phyloP scores from a whole-genome alignment of 1,284 basidiomycete genomes.

The Pseudozyma sp. region DNA sequence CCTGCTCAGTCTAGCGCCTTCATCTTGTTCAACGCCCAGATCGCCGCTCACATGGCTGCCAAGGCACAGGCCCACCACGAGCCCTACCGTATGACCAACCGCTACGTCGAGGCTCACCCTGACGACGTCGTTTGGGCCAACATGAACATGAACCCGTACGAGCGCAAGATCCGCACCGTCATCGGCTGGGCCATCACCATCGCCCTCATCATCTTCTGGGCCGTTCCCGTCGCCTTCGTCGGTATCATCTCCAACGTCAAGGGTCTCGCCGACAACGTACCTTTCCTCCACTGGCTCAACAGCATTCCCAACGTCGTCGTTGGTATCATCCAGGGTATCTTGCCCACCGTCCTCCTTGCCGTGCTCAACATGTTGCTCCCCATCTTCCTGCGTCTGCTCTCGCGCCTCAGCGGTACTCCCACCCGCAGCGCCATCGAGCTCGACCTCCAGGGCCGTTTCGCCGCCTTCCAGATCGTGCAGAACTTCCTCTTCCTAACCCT shows the following conservation, averaged over 20 bases:
- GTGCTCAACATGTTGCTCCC: conserved; percentile 92
- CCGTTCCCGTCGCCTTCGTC: conserved; percentile 75
- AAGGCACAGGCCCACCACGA: conserved; percentile 55
- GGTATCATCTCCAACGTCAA: conserved; percentile 85
- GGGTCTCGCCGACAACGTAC: conserved; percentile 75
- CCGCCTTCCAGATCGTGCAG: conserved; percentile 80
- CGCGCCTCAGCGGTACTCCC: conserved; percentile 83
- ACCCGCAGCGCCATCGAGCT: conserved; percentile 85
- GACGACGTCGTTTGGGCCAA: conserved; percentile 90
- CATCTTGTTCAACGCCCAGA: conserved; percentile 91
- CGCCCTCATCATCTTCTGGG: conserved; percentile 77
- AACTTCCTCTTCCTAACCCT: conserved; percentile 68
- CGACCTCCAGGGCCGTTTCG: conserved; percentile 89
- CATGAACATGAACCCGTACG: conserved; percentile 87
- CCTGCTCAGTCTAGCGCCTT: conserved; percentile 76
- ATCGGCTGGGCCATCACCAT: conserved; percentile 73
- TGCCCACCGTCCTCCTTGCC: conserved; percentile 84
- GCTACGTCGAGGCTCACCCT: conserved; percentile 61
- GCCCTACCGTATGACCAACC: conserved; percentile 62
- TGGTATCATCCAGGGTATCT: conserved; percentile 82
- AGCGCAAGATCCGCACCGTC: conserved; percentile 75
- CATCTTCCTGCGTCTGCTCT: conserved; percentile 81
- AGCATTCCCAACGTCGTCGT: conserved; percentile 71
- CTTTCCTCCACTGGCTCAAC: conserved; percentile 87
- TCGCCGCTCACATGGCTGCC: conserved; percentile 72